phyloP scores from a whole-genome alignment of 2,329 filamentous ascomycete species.

The Fusarium veterinarium region DNA sequence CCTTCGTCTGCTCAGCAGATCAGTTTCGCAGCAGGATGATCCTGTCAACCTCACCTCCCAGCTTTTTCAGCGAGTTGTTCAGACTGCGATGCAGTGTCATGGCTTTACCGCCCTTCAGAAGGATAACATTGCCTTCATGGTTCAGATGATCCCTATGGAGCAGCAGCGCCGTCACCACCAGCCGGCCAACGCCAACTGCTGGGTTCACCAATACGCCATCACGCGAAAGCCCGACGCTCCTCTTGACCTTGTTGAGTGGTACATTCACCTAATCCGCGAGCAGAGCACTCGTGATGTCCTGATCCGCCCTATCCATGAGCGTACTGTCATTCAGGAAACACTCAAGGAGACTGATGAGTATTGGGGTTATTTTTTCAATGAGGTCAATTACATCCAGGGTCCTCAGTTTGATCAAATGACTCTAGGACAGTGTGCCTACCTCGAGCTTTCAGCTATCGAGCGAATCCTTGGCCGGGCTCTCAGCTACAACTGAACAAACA shows the following conservation, averaged over 20 bases:
- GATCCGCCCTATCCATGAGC: constrained; percentile 55
- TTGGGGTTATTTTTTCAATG: constrained; percentile 65
- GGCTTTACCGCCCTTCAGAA: constrained; percentile 73
- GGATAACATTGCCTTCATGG: constrained; percentile 64
- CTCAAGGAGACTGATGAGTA: constrained; percentile 54
- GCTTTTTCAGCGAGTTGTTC: constrained; percentile 65
- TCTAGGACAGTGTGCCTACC: constrained; percentile 57
- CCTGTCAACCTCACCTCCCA: constrained; percentile 61
- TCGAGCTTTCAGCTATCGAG: constrained; percentile 64
- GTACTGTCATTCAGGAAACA: constrained; percentile 51
- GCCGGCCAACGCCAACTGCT: constrained; percentile 60
- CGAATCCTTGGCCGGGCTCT: constrained; percentile 59
- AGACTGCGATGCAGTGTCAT: constrained; percentile 65
- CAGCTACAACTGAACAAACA: constrained; percentile 4
- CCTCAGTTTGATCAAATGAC: constrained; percentile 60
- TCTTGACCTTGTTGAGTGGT: constrained; percentile 68
- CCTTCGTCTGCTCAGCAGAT: constrained; percentile 57
- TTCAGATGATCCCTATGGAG: constrained; percentile 51
- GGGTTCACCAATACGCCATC: constrained; percentile 65
- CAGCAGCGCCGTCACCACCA: constrained; percentile 56
- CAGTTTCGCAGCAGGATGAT: constrained; percentile 54
- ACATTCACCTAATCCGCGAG: constrained; percentile 66
- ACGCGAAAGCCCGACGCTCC: constrained; percentile 60
- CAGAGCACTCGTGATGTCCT: constrained; percentile 59
- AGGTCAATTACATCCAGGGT: constrained; percentile 57